Conservation (phyloP, 768 basidiomycete species). For the Agrocybe pediades region DNA sequence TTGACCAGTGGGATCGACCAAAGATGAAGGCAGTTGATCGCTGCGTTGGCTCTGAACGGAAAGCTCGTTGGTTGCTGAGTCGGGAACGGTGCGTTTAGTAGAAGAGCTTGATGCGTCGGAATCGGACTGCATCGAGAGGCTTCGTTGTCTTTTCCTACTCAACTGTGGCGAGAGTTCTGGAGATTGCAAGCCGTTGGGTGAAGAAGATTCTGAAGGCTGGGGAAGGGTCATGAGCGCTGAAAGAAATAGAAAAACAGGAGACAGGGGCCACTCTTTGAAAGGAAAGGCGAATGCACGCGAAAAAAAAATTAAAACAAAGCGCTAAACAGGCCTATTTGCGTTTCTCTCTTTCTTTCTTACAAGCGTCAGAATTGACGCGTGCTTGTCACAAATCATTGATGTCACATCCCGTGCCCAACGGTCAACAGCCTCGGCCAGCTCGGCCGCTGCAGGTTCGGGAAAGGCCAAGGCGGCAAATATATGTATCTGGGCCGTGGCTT, state of each 20-base stretch:
- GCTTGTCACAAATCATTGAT: conserved; percentile 2
- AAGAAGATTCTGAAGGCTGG: conserved; percentile 48
- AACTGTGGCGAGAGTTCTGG: conserved; percentile 38
- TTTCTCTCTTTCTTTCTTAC: background rate
- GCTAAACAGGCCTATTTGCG: conserved; percentile 5
- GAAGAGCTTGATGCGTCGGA: conserved; percentile 73
- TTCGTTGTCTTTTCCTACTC: conserved; percentile 72
- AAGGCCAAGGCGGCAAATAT: background rate
- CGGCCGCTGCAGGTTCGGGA: background rate
- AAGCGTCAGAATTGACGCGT: conserved; percentile 16
- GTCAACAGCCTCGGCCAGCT: background rate
- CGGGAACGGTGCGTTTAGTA: conserved; percentile 78
- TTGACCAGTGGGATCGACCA: conserved; percentile 37
- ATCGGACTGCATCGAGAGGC: conserved; percentile 74
- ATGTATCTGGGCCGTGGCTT: background rate
- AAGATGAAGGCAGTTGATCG: conserved; percentile 45
- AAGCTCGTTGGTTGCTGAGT: conserved; percentile 52
- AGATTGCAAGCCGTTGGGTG: conserved; percentile 36
- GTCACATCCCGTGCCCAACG: conserved; percentile 11
- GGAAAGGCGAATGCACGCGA: conserved; percentile 7
- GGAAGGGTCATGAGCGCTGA: conserved; percentile 44
- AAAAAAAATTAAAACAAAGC: conserved; percentile 18
- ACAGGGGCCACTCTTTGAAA: conserved; percentile 20
- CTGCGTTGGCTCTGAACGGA: conserved; percentile 36
- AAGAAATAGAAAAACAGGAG: conserved; percentile 17